phyloP scores from a whole-genome alignment of 768 basidiomycete species.

The Phlebiopsis gigantea region DNA sequence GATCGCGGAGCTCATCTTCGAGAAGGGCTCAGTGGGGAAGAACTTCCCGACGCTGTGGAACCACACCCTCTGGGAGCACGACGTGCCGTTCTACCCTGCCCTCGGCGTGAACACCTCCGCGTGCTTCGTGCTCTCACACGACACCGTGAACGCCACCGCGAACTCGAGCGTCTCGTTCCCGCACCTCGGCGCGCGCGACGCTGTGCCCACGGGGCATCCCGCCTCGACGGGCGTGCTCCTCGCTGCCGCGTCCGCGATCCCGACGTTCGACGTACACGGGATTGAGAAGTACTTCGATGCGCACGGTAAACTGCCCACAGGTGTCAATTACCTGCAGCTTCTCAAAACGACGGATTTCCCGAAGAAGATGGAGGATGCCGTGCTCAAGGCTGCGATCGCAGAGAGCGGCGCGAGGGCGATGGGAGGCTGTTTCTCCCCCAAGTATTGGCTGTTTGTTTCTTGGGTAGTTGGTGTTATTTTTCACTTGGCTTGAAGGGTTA shows the following conservation, averaged over 20 bases:
- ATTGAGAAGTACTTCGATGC: constrained; percentile 9
- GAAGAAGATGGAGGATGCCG: background rate
- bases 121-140: constrained; percentile 6
- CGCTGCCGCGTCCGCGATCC: constrained; percentile 2
- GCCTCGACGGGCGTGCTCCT: constrained; percentile 5
- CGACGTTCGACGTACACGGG: constrained; percentile 6
- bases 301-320: constrained; percentile 8
- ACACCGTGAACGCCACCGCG: background rate
- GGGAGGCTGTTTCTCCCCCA: too few species aligned
- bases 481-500: too few species aligned
- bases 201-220: background rate
- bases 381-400: too few species aligned
- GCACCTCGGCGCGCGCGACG: background rate
- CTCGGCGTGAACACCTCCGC: background rate
- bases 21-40: background rate
- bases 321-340: constrained; percentile 10
- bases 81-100: constrained; percentile 2
- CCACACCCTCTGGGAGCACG: background rate
- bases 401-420: too few species aligned
- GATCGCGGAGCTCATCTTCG: constrained; percentile 1
- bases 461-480: too few species aligned
- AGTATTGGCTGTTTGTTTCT: too few species aligned
- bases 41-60: background rate
- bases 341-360: constrained; percentile 7
- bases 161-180: background rate